These are phyloP conservation scores for Musa troglodytarum DNA, from an alignment of 176 grass and related monocot genomes.

Conservation along the genomic window DNA sequence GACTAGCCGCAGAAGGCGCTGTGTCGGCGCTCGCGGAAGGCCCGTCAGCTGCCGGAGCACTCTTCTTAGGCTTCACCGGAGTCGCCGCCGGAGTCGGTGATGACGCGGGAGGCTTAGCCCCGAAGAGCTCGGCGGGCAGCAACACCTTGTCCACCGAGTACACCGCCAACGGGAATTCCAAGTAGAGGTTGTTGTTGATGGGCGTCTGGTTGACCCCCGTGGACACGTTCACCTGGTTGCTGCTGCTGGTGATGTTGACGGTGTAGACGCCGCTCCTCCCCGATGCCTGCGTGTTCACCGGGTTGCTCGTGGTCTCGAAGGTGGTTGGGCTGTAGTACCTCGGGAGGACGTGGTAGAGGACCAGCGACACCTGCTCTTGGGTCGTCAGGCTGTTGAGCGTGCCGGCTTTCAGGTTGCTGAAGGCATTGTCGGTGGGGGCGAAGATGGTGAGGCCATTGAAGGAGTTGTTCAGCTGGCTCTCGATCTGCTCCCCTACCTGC, in stretches of 20 bases:
- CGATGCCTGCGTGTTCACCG: conserved; percentile 77
- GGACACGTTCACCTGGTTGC: conserved; percentile 59
- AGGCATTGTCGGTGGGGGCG: conserved; percentile 53
- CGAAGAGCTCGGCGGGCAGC: conserved; percentile 54
- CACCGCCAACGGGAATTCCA: conserved; percentile 40
- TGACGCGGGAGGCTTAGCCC: conserved; percentile 37
- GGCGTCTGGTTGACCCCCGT: conserved; percentile 43
- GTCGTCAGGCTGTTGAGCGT: conserved; percentile 45
- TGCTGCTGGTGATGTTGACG: conserved; percentile 51
- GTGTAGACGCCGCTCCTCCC: conserved; percentile 44
- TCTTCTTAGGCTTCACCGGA: conserved; percentile 30
- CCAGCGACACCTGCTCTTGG: conserved; percentile 80
- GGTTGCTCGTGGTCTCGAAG: conserved; percentile 86
- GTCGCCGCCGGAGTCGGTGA: conserved; percentile 27
- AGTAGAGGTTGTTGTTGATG: conserved; percentile 32
- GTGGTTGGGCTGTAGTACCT: conserved; percentile 40
- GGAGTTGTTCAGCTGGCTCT: conserved; percentile 54
- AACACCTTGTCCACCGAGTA: conserved; percentile 79
- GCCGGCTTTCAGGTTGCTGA: conserved; percentile 36
- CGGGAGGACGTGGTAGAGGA: conserved; percentile 74
- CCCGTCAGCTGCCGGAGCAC: conserved; percentile 6
- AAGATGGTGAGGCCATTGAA: conserved; percentile 57
- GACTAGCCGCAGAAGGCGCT: too few species aligned
- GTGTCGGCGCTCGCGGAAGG: background rate
- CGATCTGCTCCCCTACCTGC: conserved; percentile 34